Evolutionary conservation across 1,139 yeast species (phyloP), one percentile per base, ranked within the genome.

Genomic region (Pichia sp.): DNA sequence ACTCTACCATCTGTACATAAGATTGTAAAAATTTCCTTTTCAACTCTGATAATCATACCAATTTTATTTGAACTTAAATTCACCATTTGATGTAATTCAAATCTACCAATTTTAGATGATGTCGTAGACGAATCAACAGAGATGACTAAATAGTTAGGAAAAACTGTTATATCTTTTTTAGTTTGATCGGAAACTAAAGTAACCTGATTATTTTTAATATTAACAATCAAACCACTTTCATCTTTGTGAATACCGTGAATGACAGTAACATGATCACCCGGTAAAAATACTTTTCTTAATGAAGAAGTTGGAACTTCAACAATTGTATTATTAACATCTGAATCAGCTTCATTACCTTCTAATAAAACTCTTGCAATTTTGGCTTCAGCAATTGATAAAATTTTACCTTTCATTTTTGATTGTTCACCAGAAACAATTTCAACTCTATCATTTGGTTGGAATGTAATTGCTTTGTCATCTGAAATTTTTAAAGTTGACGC

Each of bases 181-280:
- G 96, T 83, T 67, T 89, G 89, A 63, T 92, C 96, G 52, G 95
- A 85, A 54, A 92, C 79, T 56, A 94, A 75, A 0, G 95, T 86
- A 20, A 90, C 97, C 43, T 87, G 85, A 60, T 90, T 96, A 43
- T 85, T 87, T 45, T 79, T 78, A 38, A 87, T 79, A 55, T 81
- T 77, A 43, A 94, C 90, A 45, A 92, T 96, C 70, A 92, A 77
- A 68, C 98, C 98, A 25, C 96, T 87, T 62, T 90, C 97, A 60
- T 90, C 97, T 48, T 81, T 74, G 65, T 88, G 95, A 62, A 85
- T 88, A 61, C 98, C 98, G 62, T 84, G 87, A 42, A 87, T 79
- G 29, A 92, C 95, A 51, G 96, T 82, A 16, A 94, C 96, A 64
- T 92, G 97, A 66, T 92, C 98, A 73, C 98, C 98, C 46, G 89